Evolutionary conservation across 2,329 filamentous ascomycete species (phyloP).

Genomic region (Fusarium ambrosium): DNA sequence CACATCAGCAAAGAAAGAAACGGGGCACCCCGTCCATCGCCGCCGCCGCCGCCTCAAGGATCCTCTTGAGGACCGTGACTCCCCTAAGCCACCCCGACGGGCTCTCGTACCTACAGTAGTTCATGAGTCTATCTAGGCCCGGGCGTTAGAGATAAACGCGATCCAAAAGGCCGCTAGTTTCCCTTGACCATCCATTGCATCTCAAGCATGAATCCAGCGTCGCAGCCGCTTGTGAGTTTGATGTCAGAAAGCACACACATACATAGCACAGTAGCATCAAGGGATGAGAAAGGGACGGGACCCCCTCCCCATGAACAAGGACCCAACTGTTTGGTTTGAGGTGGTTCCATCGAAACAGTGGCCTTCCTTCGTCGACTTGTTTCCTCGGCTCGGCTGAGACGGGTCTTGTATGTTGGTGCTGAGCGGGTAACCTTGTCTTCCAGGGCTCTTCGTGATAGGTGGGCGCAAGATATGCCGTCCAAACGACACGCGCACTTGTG

Average conservation of each 20-base stretch:
- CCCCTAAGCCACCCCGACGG: slow-evolving; percentile 34
- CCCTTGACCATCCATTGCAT: background rate
- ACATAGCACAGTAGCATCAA: background rate
- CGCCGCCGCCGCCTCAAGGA: slow-evolving; percentile 22
- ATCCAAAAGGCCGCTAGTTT: slow-evolving; percentile 7
- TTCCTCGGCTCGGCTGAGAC: slow-evolving; percentile 28
- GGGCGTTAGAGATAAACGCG: slow-evolving; percentile 25
- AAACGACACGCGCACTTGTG: slow-evolving; percentile 23
- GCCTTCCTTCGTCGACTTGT: slow-evolving; percentile 12
- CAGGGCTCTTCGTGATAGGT: slow-evolving; percentile 44
- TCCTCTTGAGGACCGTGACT: slow-evolving; percentile 37
- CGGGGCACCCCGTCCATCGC: slow-evolving; percentile 14
- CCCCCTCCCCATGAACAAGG: background rate
- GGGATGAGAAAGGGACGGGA: background rate
- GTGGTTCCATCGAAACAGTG: slow-evolving; percentile 48
- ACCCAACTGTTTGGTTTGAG: slow-evolving; percentile 50
- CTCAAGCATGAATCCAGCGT: background rate
- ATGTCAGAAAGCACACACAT: background rate
- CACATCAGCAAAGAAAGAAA: background rate
- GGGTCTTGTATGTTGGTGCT: slow-evolving; percentile 30
- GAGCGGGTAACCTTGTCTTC: slow-evolving; percentile 28
- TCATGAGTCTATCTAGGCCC: slow-evolving; percentile 27
- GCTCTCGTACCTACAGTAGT: slow-evolving; percentile 18
- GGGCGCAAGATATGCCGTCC: slow-evolving; percentile 48
- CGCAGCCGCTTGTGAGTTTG: background rate